These are phyloP conservation scores for Cornus kousa DNA, from an alignment of 148 eudicot genomes.

Conservation along the genomic window DNA sequence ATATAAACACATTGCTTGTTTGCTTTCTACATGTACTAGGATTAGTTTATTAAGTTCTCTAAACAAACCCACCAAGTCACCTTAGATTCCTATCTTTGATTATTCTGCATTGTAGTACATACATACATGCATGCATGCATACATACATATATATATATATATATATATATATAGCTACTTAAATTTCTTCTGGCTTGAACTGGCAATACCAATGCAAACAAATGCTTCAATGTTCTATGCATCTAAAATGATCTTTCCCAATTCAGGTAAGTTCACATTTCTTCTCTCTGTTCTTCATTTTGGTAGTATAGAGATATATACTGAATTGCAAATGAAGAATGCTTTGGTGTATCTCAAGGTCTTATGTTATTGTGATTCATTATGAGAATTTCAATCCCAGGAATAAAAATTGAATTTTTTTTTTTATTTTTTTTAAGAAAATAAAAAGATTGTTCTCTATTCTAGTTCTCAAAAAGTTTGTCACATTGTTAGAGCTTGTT, in stretches of 20 bases:
- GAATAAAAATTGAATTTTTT: too few species aligned
- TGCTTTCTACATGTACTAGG: background rate
- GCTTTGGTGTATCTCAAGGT: background rate
- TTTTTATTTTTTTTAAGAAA: too few species aligned
- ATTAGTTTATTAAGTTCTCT: too few species aligned
- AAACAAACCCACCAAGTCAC: conserved; percentile 6
- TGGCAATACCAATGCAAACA: background rate
- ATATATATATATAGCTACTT: background rate
- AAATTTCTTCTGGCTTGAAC: background rate
- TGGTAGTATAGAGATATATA: background rate
- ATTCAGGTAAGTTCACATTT: background rate
- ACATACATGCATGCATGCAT: too few species aligned
- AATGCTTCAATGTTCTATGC: background rate
- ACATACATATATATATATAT: too few species aligned
- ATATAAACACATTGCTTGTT: background rate
- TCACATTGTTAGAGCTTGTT: too few species aligned
- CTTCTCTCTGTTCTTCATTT: too few species aligned
- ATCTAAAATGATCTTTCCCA: background rate
- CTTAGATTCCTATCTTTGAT: conserved; percentile 1
- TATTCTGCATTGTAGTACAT: background rate
- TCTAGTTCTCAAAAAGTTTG: background rate
- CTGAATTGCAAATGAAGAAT: background rate
- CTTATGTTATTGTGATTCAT: too few species aligned
- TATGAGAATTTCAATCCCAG: background rate
- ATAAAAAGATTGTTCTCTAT: background rate